These are phyloP conservation scores for Physaria fendleri DNA, from an alignment of 345 rosid genomes.

Conservation along the genomic window DNA sequence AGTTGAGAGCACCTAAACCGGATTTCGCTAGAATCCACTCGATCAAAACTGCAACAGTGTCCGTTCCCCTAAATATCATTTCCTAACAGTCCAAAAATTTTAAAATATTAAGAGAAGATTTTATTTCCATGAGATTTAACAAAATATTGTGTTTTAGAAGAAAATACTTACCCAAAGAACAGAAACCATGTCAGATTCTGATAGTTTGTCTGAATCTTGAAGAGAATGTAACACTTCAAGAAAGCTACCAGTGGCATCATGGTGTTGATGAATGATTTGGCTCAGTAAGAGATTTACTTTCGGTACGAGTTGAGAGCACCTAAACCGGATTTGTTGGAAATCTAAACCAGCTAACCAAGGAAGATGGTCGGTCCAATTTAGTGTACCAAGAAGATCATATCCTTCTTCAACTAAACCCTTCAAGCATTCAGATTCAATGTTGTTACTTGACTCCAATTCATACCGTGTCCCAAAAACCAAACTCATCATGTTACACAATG, in stretches of 20 bases:
- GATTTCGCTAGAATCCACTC: slow-evolving; percentile 90
- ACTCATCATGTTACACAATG: slow-evolving; percentile 68
- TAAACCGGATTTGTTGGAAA: slow-evolving; percentile 55
- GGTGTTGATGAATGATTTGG: slow-evolving; percentile 45
- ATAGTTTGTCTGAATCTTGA: slow-evolving; percentile 44
- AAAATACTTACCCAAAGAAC: slow-evolving; percentile 59
- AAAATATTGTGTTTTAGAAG: not conserved
- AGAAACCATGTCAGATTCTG: slow-evolving; percentile 63
- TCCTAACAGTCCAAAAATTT: slow-evolving; percentile 38
- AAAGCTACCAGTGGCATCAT: slow-evolving; percentile 37
- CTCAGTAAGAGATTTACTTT: slow-evolving; percentile 50
- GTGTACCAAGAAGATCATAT: slow-evolving; percentile 51
- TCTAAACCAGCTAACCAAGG: slow-evolving; percentile 59
- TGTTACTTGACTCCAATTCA: slow-evolving; percentile 28
- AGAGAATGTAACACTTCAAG: slow-evolving; percentile 59
- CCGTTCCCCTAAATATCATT: slow-evolving; percentile 91
- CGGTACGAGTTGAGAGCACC: slow-evolving; percentile 62
- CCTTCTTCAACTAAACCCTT: slow-evolving; percentile 61
- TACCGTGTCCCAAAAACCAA: slow-evolving; percentile 59
- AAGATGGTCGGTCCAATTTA: slow-evolving; percentile 75
- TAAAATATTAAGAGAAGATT: not conserved
- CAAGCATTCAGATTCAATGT: slow-evolving; percentile 39
- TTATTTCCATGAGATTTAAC: not conserved
- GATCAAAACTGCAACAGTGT: slow-evolving; percentile 75
- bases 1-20: slow-evolving; percentile 59